phyloP scores from a whole-genome alignment of 108 stramenopile species.

The Pseudonitzschia delicatissima region DNA sequence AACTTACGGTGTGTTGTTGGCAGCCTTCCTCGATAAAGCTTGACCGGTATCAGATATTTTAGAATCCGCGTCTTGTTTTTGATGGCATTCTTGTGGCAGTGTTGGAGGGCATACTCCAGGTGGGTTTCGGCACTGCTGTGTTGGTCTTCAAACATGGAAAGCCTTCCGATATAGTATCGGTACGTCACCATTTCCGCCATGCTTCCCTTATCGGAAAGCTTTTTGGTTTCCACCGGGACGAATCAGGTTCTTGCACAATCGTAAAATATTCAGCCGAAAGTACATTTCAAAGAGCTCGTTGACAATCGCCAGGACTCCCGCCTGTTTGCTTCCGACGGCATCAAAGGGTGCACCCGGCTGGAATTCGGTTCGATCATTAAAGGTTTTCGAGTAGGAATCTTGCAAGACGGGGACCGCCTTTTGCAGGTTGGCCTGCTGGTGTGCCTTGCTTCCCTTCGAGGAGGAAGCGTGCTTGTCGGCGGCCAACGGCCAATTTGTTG shows the following conservation, averaged over 20 bases:
- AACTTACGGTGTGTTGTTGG: conserved; percentile 70
- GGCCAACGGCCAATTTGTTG: conserved; percentile 50
- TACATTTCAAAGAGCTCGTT: conserved; percentile 93
- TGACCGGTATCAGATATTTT: conserved; percentile 89
- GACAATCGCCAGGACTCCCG: conserved; percentile 82
- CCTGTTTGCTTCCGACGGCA: conserved; percentile 74
- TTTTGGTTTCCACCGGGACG: conserved; percentile 74
- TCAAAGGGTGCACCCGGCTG: conserved; percentile 31
- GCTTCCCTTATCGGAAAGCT: conserved; percentile 62
- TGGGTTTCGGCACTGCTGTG: conserved; percentile 83
- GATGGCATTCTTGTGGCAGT: conserved; percentile 68
- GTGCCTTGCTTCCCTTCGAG: conserved; percentile 11
- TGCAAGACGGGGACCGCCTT: conserved; percentile 75
- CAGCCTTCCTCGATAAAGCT: conserved; percentile 80
- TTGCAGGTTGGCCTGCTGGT: conserved; percentile 61
- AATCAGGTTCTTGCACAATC: conserved; percentile 90
- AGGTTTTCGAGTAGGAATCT: conserved; percentile 74
- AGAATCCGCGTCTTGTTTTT: conserved; percentile 86
- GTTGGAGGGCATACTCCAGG: conserved; percentile 82
- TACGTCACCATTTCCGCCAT: conserved; percentile 92
- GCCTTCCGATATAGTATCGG: conserved; percentile 85
- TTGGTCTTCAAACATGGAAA: conserved; percentile 95
- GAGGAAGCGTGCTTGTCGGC: conserved; percentile 52
- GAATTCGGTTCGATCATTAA: conserved; percentile 82
- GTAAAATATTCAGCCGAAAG: conserved; percentile 89